Percentiles rank a stretch among this genome's conserved stretches.
These are phyloP conservation scores for Mucor circinelloides DNA, from an alignment of 371 early-diverging fungal species.

Conservation along the genomic window DNA sequence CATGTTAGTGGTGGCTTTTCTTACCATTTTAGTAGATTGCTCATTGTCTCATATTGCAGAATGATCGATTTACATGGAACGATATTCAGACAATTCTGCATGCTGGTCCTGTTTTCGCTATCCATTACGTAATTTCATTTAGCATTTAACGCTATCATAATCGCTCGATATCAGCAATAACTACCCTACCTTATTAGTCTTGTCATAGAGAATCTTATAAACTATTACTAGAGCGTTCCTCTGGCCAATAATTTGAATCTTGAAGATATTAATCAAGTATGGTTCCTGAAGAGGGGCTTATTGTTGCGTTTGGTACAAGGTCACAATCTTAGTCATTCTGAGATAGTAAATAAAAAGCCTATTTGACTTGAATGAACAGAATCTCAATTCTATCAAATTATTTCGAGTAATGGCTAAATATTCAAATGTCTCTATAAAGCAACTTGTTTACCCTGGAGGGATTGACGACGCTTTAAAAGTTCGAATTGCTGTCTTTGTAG, in stretches of 20 bases:
- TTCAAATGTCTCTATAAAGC: slow-evolving; percentile 8
- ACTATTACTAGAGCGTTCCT: neutral
- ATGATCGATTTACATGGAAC: neutral
- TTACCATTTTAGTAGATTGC: neutral
- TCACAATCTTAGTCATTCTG: neutral
- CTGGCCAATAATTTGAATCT: neutral
- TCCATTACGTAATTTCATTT: neutral
- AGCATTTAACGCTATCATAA: neutral
- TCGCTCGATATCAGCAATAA: neutral
- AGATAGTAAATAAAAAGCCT: neutral
- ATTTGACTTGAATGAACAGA: neutral
- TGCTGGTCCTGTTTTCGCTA: neutral
- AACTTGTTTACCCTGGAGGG: slow-evolving; percentile 15
- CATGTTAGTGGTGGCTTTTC: neutral
- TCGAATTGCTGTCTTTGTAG: slow-evolving; percentile 44
- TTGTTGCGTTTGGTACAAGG: neutral
- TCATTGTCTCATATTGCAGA: neutral
- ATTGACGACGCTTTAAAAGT: slow-evolving; percentile 35
- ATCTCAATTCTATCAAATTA: neutral
- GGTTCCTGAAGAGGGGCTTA: neutral
- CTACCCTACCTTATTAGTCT: neutral
- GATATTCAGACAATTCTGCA: neutral
- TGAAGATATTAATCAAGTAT: neutral
- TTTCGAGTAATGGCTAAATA: slow-evolving; percentile 15
- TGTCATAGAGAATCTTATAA: neutral